Conservation (phyloP, 495 filamentous ascomycete genomes). For the Daldinia vernicosa region DNA sequence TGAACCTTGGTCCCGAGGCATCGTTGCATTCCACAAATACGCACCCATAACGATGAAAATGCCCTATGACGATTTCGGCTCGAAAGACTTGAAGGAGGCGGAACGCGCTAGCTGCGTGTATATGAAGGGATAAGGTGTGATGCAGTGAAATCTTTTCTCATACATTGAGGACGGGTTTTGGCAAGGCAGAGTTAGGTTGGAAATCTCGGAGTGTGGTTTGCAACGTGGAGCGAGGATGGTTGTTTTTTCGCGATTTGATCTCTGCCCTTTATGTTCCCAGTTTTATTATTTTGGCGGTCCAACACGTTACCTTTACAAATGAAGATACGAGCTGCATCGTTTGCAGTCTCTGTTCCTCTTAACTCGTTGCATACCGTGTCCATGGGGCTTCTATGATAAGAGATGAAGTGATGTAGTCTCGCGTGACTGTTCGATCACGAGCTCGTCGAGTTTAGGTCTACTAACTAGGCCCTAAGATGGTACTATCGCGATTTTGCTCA, state of each 20-base stretch:
- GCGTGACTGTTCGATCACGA: neutral
- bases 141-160: slow-evolving; percentile 40
- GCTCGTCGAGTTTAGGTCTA: neutral
- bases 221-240: slow-evolving; percentile 26
- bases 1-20: neutral
- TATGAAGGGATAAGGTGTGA: slow-evolving; percentile 40
- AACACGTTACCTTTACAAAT: slow-evolving; percentile 21
- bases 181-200: slow-evolving; percentile 31
- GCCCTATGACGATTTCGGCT: slow-evolving; percentile 5
- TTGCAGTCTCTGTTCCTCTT: slow-evolving; percentile 9
- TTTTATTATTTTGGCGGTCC: slow-evolving; percentile 28
- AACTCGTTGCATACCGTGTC: neutral
- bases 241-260: slow-evolving; percentile 30
- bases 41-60: slow-evolving; percentile 7
- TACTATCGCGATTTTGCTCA: neutral
- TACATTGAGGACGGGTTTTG: slow-evolving; percentile 39
- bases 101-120: slow-evolving; percentile 20
- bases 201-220: slow-evolving; percentile 32
- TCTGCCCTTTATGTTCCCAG: slow-evolving; percentile 19
- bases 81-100: slow-evolving; percentile 1
- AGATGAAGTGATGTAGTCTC: neutral
- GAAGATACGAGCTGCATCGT: neutral
- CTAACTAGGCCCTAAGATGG: neutral
- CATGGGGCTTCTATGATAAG: neutral
- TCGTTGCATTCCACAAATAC: neutral